phyloP scores from a whole-genome alignment of 2,329 filamentous ascomycete species.

The Colletotrichum sansevieriae region DNA sequence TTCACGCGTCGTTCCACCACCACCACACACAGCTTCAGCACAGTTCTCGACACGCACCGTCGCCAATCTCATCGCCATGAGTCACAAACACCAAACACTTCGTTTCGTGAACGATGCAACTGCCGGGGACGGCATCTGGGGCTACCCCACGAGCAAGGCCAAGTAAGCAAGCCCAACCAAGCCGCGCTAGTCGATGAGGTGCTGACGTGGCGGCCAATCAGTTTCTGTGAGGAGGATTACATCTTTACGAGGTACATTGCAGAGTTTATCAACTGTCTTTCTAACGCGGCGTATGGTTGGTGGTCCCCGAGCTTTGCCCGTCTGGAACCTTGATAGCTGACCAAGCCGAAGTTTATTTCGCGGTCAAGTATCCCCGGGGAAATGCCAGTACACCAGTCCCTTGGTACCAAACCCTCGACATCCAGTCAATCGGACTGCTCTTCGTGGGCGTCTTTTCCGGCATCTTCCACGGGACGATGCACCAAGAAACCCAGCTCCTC shows the following conservation, averaged over 20 bases:
- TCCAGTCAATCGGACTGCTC: constrained; percentile 57
- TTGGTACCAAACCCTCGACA: constrained; percentile 53
- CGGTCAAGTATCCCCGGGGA: constrained; percentile 52
- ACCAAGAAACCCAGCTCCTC: constrained; percentile 58
- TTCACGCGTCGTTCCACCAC: not conserved
- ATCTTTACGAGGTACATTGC: constrained; percentile 57
- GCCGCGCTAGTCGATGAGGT: not conserved
- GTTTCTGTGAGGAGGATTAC: constrained; percentile 49
- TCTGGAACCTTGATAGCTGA: not conserved
- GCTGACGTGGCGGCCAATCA: constrained; percentile 18
- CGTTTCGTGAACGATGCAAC: constrained; percentile 52
- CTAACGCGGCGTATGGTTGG: constrained; percentile 52
- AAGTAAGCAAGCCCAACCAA: constrained; percentile 48
- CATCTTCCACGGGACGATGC: constrained; percentile 60
- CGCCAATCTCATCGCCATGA: not conserved
- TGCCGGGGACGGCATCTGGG: constrained; percentile 52
- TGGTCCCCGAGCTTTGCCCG: not conserved
- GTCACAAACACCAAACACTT: constrained; percentile 52
- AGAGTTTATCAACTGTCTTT: constrained; percentile 60
- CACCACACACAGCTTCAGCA: not conserved
- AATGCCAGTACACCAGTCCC: constrained; percentile 48
- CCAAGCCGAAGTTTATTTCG: constrained; percentile 52
- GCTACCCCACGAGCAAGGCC: constrained; percentile 55
- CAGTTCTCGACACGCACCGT: not conserved
- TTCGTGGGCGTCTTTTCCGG: constrained; percentile 58